These are phyloP conservation scores for Hypoxylon lenormandii DNA, from an alignment of 495 filamentous ascomycete species.

Conservation along the genomic window DNA sequence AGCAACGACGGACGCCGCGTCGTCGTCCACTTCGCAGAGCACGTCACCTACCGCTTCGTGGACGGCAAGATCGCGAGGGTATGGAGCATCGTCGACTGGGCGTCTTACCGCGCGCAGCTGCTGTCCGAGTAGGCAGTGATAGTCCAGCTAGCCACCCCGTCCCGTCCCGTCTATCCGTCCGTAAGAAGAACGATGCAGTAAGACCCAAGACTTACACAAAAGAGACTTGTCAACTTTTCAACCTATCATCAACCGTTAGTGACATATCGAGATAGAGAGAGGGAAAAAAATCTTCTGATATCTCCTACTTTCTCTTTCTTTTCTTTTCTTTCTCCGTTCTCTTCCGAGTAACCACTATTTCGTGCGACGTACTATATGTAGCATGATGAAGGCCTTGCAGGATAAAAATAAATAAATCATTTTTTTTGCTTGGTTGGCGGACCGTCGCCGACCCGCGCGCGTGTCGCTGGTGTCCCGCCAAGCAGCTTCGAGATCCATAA, in stretches of 20 bases:
- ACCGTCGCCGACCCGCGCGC: too few species aligned
- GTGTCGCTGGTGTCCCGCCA: slow-evolving; percentile 7
- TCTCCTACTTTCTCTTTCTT: too few species aligned
- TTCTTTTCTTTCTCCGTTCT: too few species aligned
- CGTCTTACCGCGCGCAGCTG: slow-evolving; percentile 47
- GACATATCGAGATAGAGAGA: not conserved
- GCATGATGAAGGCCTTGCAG: slow-evolving; percentile 14
- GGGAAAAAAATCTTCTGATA: not conserved
- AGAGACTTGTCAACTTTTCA: slow-evolving; percentile 5
- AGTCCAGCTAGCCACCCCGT: too few species aligned
- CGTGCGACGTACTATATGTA: too few species aligned
- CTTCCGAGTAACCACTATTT: too few species aligned
- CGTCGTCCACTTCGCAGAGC: slow-evolving; percentile 49
- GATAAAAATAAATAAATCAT: slow-evolving; percentile 37
- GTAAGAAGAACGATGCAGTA: too few species aligned
- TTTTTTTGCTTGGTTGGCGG: too few species aligned
- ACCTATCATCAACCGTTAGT: not conserved
- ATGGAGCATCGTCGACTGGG: slow-evolving; percentile 53
- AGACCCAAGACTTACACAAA: too few species aligned
- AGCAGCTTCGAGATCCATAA: slow-evolving; percentile 37
- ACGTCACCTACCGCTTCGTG: slow-evolving; percentile 53
- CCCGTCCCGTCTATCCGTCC: too few species aligned
- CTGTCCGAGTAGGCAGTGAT: slow-evolving; percentile 7
- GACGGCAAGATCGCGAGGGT: slow-evolving; percentile 53
- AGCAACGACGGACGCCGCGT: slow-evolving; percentile 37